Evolutionary conservation across 352 stramenopile species (phyloP).

Genomic region (Phytopythium boreale): DNA sequence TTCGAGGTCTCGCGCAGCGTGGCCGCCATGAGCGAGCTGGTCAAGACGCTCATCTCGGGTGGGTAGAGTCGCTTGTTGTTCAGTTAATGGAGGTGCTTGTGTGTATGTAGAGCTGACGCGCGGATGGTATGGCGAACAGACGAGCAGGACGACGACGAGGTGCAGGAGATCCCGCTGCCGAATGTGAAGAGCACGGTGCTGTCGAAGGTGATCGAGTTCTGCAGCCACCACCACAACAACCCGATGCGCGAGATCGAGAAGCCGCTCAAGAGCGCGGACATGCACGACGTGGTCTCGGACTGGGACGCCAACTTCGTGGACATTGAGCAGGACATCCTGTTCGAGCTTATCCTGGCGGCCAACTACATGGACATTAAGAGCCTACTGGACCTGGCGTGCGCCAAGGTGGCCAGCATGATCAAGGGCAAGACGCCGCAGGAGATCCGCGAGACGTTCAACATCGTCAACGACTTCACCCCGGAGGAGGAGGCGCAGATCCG

Average conservation of each 20-base stretch:
- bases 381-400: conserved; percentile 88
- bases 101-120: too few species aligned
- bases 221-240: conserved; percentile 94
- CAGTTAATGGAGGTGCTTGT: too few species aligned
- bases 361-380: conserved; percentile 99
- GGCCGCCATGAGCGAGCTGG: conserved; percentile 96
- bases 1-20: conserved; percentile 94
- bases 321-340: conserved; percentile 98
- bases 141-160: conserved; percentile 94
- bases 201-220: conserved; percentile 97
- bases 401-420: conserved; percentile 93
- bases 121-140: conserved; percentile 34
- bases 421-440: conserved; percentile 99
- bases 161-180: conserved; percentile 96
- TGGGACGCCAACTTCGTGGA: conserved; percentile 99
- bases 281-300: conserved; percentile 99
- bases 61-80: too few species aligned
- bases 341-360: conserved; percentile 99
- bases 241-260: conserved; percentile 99
- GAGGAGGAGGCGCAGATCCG: conserved; percentile 99
- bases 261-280: conserved; percentile 97
- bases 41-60: conserved; percentile 97
- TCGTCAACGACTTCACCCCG: conserved; percentile 99
- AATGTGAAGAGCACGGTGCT: conserved; percentile 98
- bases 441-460: conserved; percentile 99